Evolutionary conservation across 257 asterid species (phyloP), one percentile per base, ranked within the genome.

Genomic region (Solanum medicagineum): DNA sequence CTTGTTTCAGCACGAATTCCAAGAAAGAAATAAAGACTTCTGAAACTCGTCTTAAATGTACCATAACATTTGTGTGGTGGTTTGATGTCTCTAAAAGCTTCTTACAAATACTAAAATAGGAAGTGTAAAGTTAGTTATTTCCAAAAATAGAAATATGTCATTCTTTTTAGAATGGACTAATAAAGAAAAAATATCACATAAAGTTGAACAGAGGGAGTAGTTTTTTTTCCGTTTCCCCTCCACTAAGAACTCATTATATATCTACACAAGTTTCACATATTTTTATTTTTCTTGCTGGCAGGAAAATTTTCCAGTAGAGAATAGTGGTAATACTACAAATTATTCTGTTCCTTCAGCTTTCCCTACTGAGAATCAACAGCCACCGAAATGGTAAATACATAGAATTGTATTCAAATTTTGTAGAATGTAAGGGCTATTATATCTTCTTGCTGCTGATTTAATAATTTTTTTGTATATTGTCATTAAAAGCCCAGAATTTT

Each of bases 251-350:
- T 44, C 44, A 29, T 59, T 12, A 81, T 59, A 26, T 32, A 62
- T 56, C n/a, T 59, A 13, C 71, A 54, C 32, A 57, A 19, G 49
- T 62, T 80, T 62, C 47, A 82, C 55, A n/a, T 66, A 45, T 44
- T 49, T 66, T 15, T 62, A 62, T 8, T 82, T 85, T 84, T 84
- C 66, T 85, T 55, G 10, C 82, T 91, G 84, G 84, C 94, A 94
- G 99, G 95, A 91, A 74, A 83, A 68, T 85, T 40, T 83, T 86
- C 86, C 86, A 32, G 85, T 65, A 83, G 91, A 84, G 83, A 68
- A 40, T 84, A 86, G 53, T 87, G 88, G 85, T 69, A 86, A 71
- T 73, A 56, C 83, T 85, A 87, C 88, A 60, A 84, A 42, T 84
- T 87, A 90, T 56, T 84, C 91, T 84, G 77, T 68, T 57, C 55